phyloP scores from a whole-genome alignment of 2,329 filamentous ascomycete species.

The Aquanectria penicillioides region DNA sequence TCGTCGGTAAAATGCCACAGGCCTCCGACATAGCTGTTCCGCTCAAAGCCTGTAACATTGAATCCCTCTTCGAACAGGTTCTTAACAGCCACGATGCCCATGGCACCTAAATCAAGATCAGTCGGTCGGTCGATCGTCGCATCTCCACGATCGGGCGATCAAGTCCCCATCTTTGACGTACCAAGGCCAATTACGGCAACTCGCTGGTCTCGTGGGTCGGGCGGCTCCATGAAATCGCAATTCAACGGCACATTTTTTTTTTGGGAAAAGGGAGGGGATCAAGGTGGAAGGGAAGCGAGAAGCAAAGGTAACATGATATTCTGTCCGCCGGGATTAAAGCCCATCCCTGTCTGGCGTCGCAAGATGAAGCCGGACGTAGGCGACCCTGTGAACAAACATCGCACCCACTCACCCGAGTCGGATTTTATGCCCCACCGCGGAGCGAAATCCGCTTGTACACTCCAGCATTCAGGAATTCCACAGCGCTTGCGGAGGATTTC shows the following conservation, averaged over 20 bases:
- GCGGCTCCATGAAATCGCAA: constrained; percentile 7
- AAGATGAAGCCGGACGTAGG: constrained; percentile 1
- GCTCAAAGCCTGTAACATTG: constrained; percentile 55
- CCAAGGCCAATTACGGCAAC: constrained; percentile 30
- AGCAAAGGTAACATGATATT: constrained; percentile 6
- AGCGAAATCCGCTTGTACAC: neutral
- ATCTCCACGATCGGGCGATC: neutral
- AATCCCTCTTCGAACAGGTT: constrained; percentile 56
- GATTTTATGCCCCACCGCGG: neutral
- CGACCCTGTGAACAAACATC: no score
- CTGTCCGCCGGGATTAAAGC: neutral
- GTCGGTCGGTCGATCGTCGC: neutral
- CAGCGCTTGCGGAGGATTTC: neutral
- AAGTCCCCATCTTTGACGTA: constrained; percentile 5
- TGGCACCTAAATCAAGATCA: constrained; percentile 43
- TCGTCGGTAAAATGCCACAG: constrained; percentile 54
- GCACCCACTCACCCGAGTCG: no score
- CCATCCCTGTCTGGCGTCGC: neutral
- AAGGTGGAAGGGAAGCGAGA: neutral
- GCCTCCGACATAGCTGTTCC: constrained; percentile 52
- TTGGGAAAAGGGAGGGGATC: neutral
- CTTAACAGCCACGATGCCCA: constrained; percentile 54
- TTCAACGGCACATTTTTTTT: neutral
- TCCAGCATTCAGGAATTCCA: neutral
- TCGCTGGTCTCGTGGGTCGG: constrained; percentile 22